Percentiles rank a stretch among this genome's conserved stretches.
Conservation (phyloP, 441 rosid genomes). For the Syzygium malaccense region DNA sequence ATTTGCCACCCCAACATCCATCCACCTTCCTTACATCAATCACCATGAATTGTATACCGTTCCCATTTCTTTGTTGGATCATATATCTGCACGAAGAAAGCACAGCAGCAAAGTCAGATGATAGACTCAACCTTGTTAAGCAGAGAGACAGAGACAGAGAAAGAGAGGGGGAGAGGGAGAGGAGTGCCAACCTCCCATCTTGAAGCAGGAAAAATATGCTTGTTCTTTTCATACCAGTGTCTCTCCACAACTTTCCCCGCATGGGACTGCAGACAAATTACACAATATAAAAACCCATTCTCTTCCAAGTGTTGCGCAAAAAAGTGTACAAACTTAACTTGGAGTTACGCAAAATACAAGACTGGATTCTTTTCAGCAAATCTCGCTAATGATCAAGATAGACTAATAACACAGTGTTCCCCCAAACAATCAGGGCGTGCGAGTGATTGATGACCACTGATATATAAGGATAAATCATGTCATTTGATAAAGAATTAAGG, state of each 20-base stretch:
- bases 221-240: constrained; percentile 98
- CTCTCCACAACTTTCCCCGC: constrained; percentile 98
- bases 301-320: neutral
- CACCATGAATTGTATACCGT: constrained; percentile 96
- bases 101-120: neutral
- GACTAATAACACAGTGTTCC: neutral
- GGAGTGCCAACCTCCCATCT: constrained; percentile 74
- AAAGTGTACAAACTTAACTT: neutral
- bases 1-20: neutral
- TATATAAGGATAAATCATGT: neutral
- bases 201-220: constrained; percentile 95
- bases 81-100: constrained; percentile 46
- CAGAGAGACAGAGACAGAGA: neutral
- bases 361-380: neutral
- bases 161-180: neutral
- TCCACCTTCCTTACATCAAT: constrained; percentile 19
- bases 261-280: constrained; percentile 53
- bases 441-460: neutral
- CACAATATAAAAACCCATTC: neutral
- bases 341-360: neutral
- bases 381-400: neutral
- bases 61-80: constrained; percentile 93
- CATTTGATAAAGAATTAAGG: neutral
- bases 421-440: neutral
- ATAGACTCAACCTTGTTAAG: neutral